These are phyloP conservation scores for Monosporascus sp. DNA, from an alignment of 2,329 filamentous ascomycete genomes.

Conservation along the genomic window DNA sequence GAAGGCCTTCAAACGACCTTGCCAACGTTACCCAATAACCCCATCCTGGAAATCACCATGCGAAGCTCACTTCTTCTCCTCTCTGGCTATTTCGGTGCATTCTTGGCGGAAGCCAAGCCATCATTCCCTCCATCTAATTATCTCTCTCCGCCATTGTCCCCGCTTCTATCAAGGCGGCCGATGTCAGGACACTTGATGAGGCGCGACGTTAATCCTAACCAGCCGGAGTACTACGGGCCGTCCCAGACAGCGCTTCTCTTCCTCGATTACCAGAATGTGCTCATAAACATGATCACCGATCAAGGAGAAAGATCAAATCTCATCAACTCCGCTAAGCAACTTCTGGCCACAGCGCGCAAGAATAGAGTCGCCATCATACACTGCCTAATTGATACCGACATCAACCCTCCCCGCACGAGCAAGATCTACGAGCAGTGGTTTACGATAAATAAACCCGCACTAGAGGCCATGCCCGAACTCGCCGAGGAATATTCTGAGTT, in stretches of 20 bases:
- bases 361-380: slow-evolving; percentile 7
- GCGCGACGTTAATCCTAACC: not conserved
- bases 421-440: slow-evolving; percentile 6
- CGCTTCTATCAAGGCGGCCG: no score
- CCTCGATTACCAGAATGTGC: slow-evolving; percentile 8
- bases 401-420: slow-evolving; percentile 3
- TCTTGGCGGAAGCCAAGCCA: no score
- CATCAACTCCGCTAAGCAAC: slow-evolving; percentile 1
- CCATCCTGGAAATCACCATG: no score
- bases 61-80: no score
- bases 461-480: slow-evolving; percentile 1
- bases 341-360: slow-evolving; percentile 4
- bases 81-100: no score
- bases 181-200: no score
- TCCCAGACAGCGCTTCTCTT: slow-evolving; percentile 11
- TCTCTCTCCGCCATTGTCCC: no score
- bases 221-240: slow-evolving; percentile 5
- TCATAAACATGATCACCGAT: slow-evolving; percentile 2
- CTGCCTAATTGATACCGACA: slow-evolving; percentile 5
- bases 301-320: slow-evolving; percentile 1
- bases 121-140: no score
- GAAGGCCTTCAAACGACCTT: no score
- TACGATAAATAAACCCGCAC: not conserved
- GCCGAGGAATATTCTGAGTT: slow-evolving; percentile 1
- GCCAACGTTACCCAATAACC: no score